Percentiles rank a stretch among this genome's conserved stretches.
Conservation (phyloP, 441 rosid genomes). For the Adansonia grandidieri region DNA sequence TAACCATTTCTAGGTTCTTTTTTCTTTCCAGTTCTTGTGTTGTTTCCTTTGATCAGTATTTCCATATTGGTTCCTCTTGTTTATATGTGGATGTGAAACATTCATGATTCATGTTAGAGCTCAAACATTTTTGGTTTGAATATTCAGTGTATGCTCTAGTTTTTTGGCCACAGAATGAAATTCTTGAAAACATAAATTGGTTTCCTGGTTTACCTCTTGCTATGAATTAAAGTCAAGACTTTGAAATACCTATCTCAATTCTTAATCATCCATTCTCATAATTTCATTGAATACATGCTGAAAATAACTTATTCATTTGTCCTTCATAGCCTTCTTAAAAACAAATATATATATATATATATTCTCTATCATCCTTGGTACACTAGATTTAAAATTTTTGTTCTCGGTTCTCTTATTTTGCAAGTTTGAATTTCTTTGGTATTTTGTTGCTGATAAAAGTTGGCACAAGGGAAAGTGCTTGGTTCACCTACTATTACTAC, state of each 20-base stretch:
- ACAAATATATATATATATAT: not conserved
- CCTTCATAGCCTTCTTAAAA: not conserved
- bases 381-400: not conserved
- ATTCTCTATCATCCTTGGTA: not conserved
- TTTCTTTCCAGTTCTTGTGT: not conserved
- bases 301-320: not conserved
- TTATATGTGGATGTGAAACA: not conserved
- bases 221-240: not conserved
- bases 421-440: not conserved
- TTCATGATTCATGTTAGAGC: not conserved
- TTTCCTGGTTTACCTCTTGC: not conserved
- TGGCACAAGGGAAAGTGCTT: too few relatives aligned
- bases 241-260: too few relatives aligned
- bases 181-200: not conserved
- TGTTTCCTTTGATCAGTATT: not conserved
- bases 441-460: too few relatives aligned
- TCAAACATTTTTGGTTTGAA: not conserved
- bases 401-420: not conserved
- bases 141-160: not conserved
- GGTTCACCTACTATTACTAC: too few relatives aligned
- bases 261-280: too few relatives aligned
- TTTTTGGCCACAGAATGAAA: not conserved
- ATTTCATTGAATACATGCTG: too few relatives aligned
- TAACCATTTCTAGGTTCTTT: not conserved
- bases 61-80: not conserved